Conservation (phyloP, 495 filamentous ascomycete species). For the Neurospora sp. region DNA sequence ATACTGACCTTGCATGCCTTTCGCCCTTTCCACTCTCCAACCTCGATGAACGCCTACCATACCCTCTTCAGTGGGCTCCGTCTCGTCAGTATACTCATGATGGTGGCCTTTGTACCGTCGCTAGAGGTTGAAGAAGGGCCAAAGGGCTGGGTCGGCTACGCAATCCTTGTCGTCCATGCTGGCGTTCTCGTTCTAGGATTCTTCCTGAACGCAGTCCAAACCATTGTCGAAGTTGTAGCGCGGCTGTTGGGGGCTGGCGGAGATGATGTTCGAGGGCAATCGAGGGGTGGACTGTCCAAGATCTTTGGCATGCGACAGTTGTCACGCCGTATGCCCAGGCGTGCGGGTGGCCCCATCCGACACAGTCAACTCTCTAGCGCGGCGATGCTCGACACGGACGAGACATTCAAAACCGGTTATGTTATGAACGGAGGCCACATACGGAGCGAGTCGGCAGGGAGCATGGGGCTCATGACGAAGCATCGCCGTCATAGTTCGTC, state of each 20-base stretch:
- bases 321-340: slow-evolving; percentile 59
- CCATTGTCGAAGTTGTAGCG: slow-evolving; percentile 75
- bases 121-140: slow-evolving; percentile 64
- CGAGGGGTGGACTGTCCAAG: slow-evolving; percentile 80
- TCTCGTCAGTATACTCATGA: slow-evolving; percentile 69
- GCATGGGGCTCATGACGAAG: slow-evolving; percentile 59
- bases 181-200: slow-evolving; percentile 87
- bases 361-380: slow-evolving; percentile 72
- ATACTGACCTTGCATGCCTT: slow-evolving; percentile 84
- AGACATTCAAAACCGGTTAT: slow-evolving; percentile 56
- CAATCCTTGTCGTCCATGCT: slow-evolving; percentile 78
- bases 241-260: slow-evolving; percentile 71
- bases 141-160: slow-evolving; percentile 91
- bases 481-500: slow-evolving; percentile 31
- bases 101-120: slow-evolving; percentile 77
- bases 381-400: slow-evolving; percentile 61
- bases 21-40: slow-evolving; percentile 78
- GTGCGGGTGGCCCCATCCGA: slow-evolving; percentile 45
- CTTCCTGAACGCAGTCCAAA: slow-evolving; percentile 84
- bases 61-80: slow-evolving; percentile 71
- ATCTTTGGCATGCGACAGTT: slow-evolving; percentile 91
- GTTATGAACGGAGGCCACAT: slow-evolving; percentile 50
- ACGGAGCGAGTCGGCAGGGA: slow-evolving; percentile 70
- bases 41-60: slow-evolving; percentile 97
- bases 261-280: slow-evolving; percentile 56